These are phyloP conservation scores for Heliamphora pulchella DNA, from an alignment of 179 eudicot species.

Conservation along the genomic window DNA sequence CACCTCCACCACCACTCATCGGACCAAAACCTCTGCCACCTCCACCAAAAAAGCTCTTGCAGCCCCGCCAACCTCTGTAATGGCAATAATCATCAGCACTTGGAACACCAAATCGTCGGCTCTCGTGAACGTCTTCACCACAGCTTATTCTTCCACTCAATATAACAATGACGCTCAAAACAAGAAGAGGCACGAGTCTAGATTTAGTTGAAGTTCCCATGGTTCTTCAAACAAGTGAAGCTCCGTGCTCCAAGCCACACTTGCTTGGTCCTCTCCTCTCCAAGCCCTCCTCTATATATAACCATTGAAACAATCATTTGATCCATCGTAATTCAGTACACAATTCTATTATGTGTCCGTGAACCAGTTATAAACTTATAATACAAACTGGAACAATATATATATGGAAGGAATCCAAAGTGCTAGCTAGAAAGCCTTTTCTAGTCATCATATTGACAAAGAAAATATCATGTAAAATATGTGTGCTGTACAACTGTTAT, in stretches of 20 bases:
- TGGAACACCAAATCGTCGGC: background rate
- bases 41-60: slow-evolving; percentile 9
- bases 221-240: slow-evolving; percentile 1
- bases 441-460: background rate
- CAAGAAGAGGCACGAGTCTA: background rate
- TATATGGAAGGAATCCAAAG: too few relatives aligned
- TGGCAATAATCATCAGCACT: slow-evolving; percentile 4
- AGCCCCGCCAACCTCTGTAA: slow-evolving; percentile 9
- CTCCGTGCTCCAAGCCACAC: background rate
- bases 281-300: slow-evolving; percentile 1
- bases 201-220: background rate
- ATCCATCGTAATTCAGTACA: too few relatives aligned
- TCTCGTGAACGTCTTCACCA: background rate
- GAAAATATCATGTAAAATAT: background rate
- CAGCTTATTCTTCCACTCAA: background rate
- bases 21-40: too few relatives aligned
- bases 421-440: too few relatives aligned
- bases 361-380: too few relatives aligned
- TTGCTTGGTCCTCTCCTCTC: slow-evolving; percentile 8
- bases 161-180: background rate
- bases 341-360: too few relatives aligned
- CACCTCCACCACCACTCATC: too few relatives aligned
- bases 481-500: too few relatives aligned
- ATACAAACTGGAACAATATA: too few relatives aligned
- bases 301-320: background rate